Base-by-base conservation (phyloP, 129 eudicot species). In the Flaveria bidentis region DNA sequence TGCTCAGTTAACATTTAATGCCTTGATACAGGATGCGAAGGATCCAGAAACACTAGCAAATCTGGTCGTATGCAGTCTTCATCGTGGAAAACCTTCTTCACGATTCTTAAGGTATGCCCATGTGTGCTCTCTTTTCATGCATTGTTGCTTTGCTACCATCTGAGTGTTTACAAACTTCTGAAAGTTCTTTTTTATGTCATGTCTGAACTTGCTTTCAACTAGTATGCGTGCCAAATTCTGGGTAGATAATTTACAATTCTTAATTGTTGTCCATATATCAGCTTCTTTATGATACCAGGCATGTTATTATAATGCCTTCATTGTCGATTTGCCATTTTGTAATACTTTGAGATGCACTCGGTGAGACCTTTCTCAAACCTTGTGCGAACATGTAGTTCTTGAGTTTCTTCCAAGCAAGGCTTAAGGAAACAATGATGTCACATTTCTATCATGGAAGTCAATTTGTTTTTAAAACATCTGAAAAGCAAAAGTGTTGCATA, bases 21-120 rank as follows among this genome's bases (percentile, higher is more conserved):
- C 60, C n/a, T 76, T 71, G 55, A 69, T 73, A 66, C 86, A 92
- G 98, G 98, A 92, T 78, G 88, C 98, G 4, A 92, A 86, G 90
- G 98, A 92, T 86, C 92, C 98, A 63, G 98, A 92, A 62, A 90
- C 96, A 47, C 85, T 92, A 78, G 96, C 96, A 61, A 92, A 92
- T 85, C 79, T 92, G 84, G 88, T 90, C 36, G 95, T 92, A 20
- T 92, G 98, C 84, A 73, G 94, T 84, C 96, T 92, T 82, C 98
- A 92, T 86, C 87, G 90, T 50, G 96, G 93, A 71, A 92, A 92
- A 72, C 75, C 92, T 65, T 77, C 96, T 77, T 83, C 96, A 6
- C 92, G 98, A 39, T 92, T 84, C 81, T 83, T 92, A 76, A 93
- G 88, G 98, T 93, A 88, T 42, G 49, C 42, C 63, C 45, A 63